Base-by-base conservation (phyloP, 2,329 filamentous ascomycete species). In the Fusarium sterilihyphosum region DNA sequence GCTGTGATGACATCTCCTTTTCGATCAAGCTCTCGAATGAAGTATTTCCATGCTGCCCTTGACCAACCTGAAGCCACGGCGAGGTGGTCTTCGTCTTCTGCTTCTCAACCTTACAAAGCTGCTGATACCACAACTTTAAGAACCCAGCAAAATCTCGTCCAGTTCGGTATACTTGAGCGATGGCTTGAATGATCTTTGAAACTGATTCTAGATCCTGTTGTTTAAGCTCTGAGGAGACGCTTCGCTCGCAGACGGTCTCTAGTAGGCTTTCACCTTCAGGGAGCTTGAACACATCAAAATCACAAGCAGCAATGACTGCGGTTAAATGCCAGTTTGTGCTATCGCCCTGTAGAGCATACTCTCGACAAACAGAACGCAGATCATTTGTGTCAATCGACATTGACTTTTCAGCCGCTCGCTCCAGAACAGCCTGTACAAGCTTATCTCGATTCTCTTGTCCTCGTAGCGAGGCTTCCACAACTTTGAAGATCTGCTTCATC, bases 201-300 rank as follows among this genome's bases (percentile, higher is more conserved):
- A 81, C 79, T 16, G 76, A 70, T 11, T 75, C 71, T 4, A 71
- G 41, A 18, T 81, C 73, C 9, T 64, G 52, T 3, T 76, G 71
- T 11, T 60, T 59, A 3, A 79, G 63, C 14, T 70, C 73, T 26
- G 70, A 31, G 4, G 71, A 73, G 8, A 78, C 70, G 18, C 83
- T 81, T 47, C 81, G 82, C 31, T 80, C 72, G 20, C 87, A 83
- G 9, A 87, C 78, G 5, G 81, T 79, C 22, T 82, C 79, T 9
- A 88, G 81, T 9, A 88, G 76, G 12, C 73, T 71, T 13, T 79
- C 78, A 2, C 84, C 85, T 6, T 85, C 80, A 0, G 81, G 81
- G 40, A 77, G 83, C 75, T 84, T 82, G 53, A 89, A 87, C 13
- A 85, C 81, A 53, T 88, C 87, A 1, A 85, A 82, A 43, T 89